A percentile compares a stretch with the other conserved stretches of the same genome.
These are phyloP conservation scores for Ceratocystis destructans DNA, from an alignment of 2,329 filamentous ascomycete species.

Conservation along the genomic window DNA sequence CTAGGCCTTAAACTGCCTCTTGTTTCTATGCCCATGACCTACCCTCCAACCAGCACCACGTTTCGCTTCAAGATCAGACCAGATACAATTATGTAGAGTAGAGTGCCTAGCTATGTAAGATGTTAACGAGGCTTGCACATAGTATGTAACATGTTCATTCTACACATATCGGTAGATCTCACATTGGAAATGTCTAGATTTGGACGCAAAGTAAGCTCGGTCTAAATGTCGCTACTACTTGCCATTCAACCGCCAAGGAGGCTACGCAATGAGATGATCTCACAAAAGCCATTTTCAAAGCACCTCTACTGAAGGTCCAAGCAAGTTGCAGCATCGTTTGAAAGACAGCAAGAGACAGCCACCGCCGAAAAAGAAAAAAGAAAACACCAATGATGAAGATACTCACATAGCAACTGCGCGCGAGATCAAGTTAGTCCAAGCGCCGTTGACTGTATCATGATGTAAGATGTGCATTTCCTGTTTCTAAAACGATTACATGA, in stretches of 20 bases:
- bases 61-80: no score
- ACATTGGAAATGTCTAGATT: no score
- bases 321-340: not conserved
- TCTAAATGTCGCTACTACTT: not conserved
- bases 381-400: not conserved
- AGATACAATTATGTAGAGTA: no score
- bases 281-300: not conserved
- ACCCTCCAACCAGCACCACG: no score
- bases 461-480: not conserved
- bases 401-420: not conserved
- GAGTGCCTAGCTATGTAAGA: no score
- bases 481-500: not conserved
- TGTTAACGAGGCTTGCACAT: no score
- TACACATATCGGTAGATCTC: no score
- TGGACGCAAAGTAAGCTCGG: no score
- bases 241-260: not conserved
- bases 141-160: no score
- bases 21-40: no score
- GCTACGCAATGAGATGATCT: not conserved
- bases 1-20: no score
- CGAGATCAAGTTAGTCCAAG: not conserved
- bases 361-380: not conserved
- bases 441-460: not conserved
- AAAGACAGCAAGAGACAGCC: not conserved
- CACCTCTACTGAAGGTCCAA: not conserved